These are phyloP conservation scores for Phaseolus coccineus DNA, from an alignment of 331 rosid species.

Conservation along the genomic window DNA sequence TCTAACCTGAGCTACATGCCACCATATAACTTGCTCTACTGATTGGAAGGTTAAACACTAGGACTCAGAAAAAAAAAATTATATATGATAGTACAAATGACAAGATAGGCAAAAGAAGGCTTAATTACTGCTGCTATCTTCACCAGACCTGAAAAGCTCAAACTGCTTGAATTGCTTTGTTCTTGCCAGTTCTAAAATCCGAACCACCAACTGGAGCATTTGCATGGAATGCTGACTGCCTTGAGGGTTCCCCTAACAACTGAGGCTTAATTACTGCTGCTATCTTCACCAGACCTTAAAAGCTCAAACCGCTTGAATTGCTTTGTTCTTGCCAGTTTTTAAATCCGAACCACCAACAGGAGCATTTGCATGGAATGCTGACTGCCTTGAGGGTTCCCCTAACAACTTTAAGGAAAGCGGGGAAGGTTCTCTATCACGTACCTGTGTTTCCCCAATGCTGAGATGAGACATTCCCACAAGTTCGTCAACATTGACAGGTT, in stretches of 20 bases:
- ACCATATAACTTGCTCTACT: slow-evolving; percentile 51
- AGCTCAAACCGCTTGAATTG: slow-evolving; percentile 74
- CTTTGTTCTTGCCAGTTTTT: slow-evolving; percentile 64
- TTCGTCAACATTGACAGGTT: slow-evolving; percentile 88
- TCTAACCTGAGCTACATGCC: slow-evolving; percentile 75
- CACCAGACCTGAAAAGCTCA: slow-evolving; percentile 50
- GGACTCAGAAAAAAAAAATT: slow-evolving; percentile 29
- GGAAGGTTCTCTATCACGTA: slow-evolving; percentile 64
- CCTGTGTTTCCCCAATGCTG: slow-evolving; percentile 63
- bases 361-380: slow-evolving; percentile 89
- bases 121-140: slow-evolving; percentile 44
- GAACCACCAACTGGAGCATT: slow-evolving; percentile 71
- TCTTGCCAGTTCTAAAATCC: slow-evolving; percentile 68
- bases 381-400: slow-evolving; percentile 89
- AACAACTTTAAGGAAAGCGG: slow-evolving; percentile 73
- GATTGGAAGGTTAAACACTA: slow-evolving; percentile 37
- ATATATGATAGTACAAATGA: slow-evolving; percentile 60
- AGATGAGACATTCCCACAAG: slow-evolving; percentile 95
- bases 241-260: slow-evolving; percentile 79
- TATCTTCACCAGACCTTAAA: slow-evolving; percentile 44
- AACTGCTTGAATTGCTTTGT: slow-evolving; percentile 68
- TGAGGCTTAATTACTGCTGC: slow-evolving; percentile 24
- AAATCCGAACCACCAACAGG: slow-evolving; percentile 66
- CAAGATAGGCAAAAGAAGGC: slow-evolving; percentile 43
- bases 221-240: slow-evolving; percentile 94